These are phyloP conservation scores for Russula brevipes DNA, from an alignment of 768 basidiomycete species.

Conservation along the genomic window DNA sequence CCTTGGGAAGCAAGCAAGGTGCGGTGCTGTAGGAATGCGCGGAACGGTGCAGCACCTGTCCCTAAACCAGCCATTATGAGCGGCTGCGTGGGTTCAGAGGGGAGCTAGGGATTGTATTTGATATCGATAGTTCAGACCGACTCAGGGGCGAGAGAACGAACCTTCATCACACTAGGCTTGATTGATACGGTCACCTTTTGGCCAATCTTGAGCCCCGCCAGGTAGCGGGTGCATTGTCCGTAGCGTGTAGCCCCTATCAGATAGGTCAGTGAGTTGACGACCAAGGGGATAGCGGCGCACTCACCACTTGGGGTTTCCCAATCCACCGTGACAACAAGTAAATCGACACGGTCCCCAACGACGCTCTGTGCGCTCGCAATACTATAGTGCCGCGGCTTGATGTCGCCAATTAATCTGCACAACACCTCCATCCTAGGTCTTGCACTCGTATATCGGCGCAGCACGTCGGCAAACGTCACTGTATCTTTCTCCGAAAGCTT, in stretches of 20 bases:
- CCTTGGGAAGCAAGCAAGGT: conserved; percentile 75
- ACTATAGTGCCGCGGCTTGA: conserved; percentile 96
- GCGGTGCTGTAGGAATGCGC: conserved; percentile 96
- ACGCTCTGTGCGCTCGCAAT: conserved; percentile 95
- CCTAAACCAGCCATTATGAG: conserved; percentile 98
- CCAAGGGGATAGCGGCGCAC: conserved; percentile 28
- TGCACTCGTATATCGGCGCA: conserved; percentile 72
- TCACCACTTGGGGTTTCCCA: conserved; percentile 83
- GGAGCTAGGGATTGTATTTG: conserved; percentile 48
- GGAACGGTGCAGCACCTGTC: conserved; percentile 98
- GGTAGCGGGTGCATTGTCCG: conserved; percentile 96
- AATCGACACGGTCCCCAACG: conserved; percentile 90
- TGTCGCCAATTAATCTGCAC: conserved; percentile 88
- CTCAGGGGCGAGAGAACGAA: conserved; percentile 32
- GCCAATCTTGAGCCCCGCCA: conserved; percentile 75
- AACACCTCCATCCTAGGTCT: conserved; percentile 77
- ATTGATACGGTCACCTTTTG: conserved; percentile 96
- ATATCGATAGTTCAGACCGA: conserved; percentile 9
- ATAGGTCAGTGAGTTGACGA: background rate
- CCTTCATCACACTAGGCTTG: conserved; percentile 99
- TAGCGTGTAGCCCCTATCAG: conserved; percentile 63
- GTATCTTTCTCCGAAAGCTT: conserved; percentile 94
- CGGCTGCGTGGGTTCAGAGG: conserved; percentile 77
- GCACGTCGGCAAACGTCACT: conserved; percentile 84
- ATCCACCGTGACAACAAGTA: conserved; percentile 94